phyloP scores from a whole-genome alignment of 106 monocot genomes.

The Gastrodia elata region DNA sequence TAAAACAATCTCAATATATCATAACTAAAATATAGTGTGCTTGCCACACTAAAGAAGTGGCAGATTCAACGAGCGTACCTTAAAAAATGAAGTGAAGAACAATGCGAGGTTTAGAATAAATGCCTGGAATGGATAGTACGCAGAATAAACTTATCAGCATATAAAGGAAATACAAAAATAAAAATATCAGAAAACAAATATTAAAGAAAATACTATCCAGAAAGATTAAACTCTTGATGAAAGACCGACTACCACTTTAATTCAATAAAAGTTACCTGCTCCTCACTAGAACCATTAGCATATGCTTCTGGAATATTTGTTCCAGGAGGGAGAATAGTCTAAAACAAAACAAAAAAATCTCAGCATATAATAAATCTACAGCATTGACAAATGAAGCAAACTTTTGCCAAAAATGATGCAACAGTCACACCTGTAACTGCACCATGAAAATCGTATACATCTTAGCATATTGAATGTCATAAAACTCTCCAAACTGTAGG shows the following conservation, averaged over 20 bases:
- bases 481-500: constrained; percentile 96
- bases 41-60: background rate
- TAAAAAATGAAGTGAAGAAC: constrained; percentile 92
- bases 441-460: constrained; percentile 92
- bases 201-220: background rate
- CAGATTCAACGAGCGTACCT: constrained; percentile 38
- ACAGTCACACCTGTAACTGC: constrained; percentile 68
- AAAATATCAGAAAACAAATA: background rate
- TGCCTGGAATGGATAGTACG: constrained; percentile 33
- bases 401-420: background rate
- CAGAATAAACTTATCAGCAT: constrained; percentile 2
- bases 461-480: constrained; percentile 80
- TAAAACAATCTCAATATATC: background rate
- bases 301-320: constrained; percentile 94
- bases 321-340: constrained; percentile 80
- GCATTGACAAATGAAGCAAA: background rate
- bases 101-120: constrained; percentile 96
- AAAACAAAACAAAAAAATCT: constrained; percentile 2
- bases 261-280: constrained; percentile 46
- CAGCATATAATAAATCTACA: background rate
- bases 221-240: background rate
- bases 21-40: background rate
- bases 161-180: background rate
- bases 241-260: background rate
- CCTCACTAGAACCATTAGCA: constrained; percentile 94